Evolutionary conservation across 768 basidiomycete species (phyloP).

Genomic region (Boletus vermiculosoides): DNA sequence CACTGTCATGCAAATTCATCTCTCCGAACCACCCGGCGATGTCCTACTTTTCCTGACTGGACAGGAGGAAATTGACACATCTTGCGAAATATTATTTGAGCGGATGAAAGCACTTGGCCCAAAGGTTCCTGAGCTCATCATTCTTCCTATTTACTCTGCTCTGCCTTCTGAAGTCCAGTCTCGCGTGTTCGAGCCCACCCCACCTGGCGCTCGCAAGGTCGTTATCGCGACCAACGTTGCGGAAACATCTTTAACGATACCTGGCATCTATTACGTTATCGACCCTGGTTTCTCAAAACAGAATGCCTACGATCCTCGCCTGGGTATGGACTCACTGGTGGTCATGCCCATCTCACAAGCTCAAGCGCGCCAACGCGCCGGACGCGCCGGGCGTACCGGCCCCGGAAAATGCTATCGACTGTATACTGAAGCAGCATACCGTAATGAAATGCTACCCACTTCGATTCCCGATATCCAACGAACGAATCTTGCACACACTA

Average conservation of each 20-base stretch:
- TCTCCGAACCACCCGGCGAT: constrained; percentile 97
- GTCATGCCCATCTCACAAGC: constrained; percentile 99
- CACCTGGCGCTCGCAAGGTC: constrained; percentile 97
- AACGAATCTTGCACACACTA: constrained; percentile 88
- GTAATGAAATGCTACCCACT: constrained; percentile 98
- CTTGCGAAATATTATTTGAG: constrained; percentile 95
- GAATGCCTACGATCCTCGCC: constrained; percentile 94
- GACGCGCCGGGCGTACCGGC: constrained; percentile 96
- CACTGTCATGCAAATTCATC: constrained; percentile 98
- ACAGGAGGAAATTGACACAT: constrained; percentile 97
- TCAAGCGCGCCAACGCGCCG: constrained; percentile 92
- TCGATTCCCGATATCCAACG: constrained; percentile 98
- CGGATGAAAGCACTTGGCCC: constrained; percentile 98
- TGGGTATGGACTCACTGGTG: constrained; percentile 98
- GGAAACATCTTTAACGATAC: constrained; percentile 97
- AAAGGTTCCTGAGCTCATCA: constrained; percentile 96
- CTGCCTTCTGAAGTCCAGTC: constrained; percentile 98
- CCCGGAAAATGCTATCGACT: constrained; percentile 98
- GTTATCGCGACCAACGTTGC: constrained; percentile 99
- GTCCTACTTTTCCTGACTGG: constrained; percentile 96
- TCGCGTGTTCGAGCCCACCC: constrained; percentile 95
- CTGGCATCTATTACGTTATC: constrained; percentile 98
- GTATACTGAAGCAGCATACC: constrained; percentile 96
- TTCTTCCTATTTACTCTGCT: constrained; percentile 97
- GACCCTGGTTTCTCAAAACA: constrained; percentile 99